These are phyloP conservation scores for Crucibulum laeve DNA, from an alignment of 768 basidiomycete genomes.

Conservation along the genomic window DNA sequence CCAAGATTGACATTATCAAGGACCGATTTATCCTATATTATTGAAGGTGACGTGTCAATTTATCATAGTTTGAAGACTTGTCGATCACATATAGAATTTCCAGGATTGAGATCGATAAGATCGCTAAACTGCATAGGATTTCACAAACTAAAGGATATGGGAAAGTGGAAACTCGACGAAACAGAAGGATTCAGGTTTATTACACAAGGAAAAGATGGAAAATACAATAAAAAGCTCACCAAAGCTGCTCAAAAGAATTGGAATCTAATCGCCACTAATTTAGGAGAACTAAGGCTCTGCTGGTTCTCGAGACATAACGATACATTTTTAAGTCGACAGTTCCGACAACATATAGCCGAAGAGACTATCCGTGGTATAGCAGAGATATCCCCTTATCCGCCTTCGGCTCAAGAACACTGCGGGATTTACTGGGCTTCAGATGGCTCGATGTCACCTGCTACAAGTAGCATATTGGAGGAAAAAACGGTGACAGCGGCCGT, in stretches of 20 bases:
- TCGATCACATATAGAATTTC: slow-evolving; percentile 1
- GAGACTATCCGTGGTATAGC: neutral
- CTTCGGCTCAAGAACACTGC: neutral
- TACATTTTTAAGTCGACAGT: too few species aligned
- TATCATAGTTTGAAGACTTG: slow-evolving; percentile 3
- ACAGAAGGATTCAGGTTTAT: too few species aligned
- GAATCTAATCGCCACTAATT: too few species aligned
- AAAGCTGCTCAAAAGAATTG: too few species aligned
- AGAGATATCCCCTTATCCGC: neutral
- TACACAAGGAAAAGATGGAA: too few species aligned
- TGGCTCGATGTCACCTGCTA: slow-evolving; percentile 18
- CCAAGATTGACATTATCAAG: neutral
- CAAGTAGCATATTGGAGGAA: slow-evolving; percentile 11
- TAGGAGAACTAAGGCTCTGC: too few species aligned
- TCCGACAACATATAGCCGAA: too few species aligned
- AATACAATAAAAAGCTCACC: too few species aligned
- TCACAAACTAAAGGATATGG: too few species aligned
- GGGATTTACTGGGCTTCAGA: slow-evolving; percentile 14
- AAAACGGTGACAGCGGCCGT: slow-evolving; percentile 14
- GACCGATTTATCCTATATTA: slow-evolving; percentile 7
- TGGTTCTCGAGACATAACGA: too few species aligned
- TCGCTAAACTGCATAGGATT: slow-evolving; percentile 4
- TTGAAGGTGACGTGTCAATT: slow-evolving; percentile 8
- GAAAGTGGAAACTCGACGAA: too few species aligned
- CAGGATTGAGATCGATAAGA: slow-evolving; percentile 1